Evolutionary conservation across 1,139 yeast genomes (phyloP), one percentile per base, ranked within the genome.

Genomic region (Candida tropicalis): DNA sequence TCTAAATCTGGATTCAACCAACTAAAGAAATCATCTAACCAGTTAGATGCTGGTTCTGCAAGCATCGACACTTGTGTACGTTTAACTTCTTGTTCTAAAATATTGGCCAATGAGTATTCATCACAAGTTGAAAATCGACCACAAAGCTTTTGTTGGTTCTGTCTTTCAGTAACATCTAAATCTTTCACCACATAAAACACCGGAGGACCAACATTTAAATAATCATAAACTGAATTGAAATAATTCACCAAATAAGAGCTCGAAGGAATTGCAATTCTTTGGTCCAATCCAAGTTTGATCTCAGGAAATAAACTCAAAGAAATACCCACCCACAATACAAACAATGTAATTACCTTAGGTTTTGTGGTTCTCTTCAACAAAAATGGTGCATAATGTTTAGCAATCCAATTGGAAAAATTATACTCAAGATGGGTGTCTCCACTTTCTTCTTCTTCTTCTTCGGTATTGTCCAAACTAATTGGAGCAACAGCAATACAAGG

Each of bases 131-230:
- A 80, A 58, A 89, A 93, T 48, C 89, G 79, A 1, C 98, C 97
- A 66, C 99, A 93, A 0, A 91, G 56, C 44, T 79, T 74, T 54
- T 84, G 84, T 60, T 93, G 99, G 39, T 73, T 75, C 0, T 53
- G 63, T 42, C 88, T 66, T 9, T 63, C 48, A 0, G 95, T 87
- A 2, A 86, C 70, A 55, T 88, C 84, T 41, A 81, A 60, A 45
- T 78, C 81, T 44, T 79, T 77, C 16, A 88, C 80, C 25, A 93
- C 91, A 62, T 89, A 86, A 57, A 87, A 93, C 1, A 88, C 77
- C 0, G 99, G 99, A 0, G 99, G 97, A 0, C 98, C 99, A 3
- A 87, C 86, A 50, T 86, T 84, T 47, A 93, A 71, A 57, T 83
- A 86, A 2, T 73, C 63, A 57, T 85, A 87, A 11, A 90, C 72